These are phyloP conservation scores for Akanthomyces dipterigenus DNA, from an alignment of 2,329 filamentous ascomycete species.

Conservation along the genomic window DNA sequence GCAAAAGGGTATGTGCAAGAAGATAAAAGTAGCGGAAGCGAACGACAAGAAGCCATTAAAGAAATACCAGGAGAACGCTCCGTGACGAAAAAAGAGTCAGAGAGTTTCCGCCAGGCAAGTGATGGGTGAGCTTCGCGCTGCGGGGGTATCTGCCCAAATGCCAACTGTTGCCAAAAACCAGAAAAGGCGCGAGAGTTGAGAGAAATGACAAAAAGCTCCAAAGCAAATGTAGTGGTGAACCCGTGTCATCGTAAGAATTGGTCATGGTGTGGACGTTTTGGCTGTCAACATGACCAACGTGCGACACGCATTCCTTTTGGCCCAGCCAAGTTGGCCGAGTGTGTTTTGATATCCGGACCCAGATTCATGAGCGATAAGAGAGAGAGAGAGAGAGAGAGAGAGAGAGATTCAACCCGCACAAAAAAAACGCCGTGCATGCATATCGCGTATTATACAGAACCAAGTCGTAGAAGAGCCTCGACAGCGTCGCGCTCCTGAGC, in stretches of 20 bases:
- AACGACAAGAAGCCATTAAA: slow-evolving; percentile 6
- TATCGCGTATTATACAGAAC: slow-evolving; percentile 63
- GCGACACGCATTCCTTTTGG: slow-evolving; percentile 24
- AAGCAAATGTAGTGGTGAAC: background rate
- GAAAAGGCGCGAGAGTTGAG: slow-evolving; percentile 3
- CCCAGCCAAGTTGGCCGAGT: slow-evolving; percentile 18
- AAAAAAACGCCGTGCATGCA: slow-evolving; percentile 49
- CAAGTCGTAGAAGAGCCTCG: slow-evolving; percentile 72
- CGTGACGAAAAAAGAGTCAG: background rate
- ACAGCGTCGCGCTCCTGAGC: slow-evolving; percentile 75
- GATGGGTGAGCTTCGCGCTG: slow-evolving; percentile 8
- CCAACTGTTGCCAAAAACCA: slow-evolving; percentile 5
- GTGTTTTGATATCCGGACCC: slow-evolving; percentile 17
- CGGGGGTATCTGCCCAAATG: slow-evolving; percentile 14
- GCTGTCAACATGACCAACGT: slow-evolving; percentile 11
- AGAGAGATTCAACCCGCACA: slow-evolving; percentile 11
- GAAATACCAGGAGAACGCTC: slow-evolving; percentile 2
- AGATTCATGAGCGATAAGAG: slow-evolving; percentile 13
- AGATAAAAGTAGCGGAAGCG: slow-evolving; percentile 11
- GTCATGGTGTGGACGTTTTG: background rate
- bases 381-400: slow-evolving; percentile 10
- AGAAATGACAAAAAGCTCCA: background rate
- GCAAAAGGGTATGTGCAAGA: slow-evolving; percentile 13
- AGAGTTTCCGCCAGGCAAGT: background rate
- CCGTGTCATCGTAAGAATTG: slow-evolving; percentile 9